Evolutionary conservation across 108 stramenopile genomes (phyloP).

Genomic region (Aureococcus anophagefferens): DNA sequence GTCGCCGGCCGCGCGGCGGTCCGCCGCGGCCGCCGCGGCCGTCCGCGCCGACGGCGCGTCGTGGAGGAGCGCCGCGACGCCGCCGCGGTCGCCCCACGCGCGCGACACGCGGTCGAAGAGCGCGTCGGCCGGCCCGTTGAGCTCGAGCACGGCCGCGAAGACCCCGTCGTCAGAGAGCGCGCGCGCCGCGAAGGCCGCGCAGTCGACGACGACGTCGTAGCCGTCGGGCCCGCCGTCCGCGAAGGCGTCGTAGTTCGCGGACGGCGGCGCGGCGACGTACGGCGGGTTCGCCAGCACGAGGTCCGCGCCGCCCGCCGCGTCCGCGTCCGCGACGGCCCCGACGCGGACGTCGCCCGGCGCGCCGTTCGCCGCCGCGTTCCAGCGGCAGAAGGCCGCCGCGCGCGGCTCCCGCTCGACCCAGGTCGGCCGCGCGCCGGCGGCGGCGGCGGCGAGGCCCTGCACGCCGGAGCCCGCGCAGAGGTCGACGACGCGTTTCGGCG

Average conservation of each 20-base stretch:
- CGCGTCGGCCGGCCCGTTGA: background rate
- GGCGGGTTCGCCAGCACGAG: background rate
- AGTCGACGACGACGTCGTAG: background rate
- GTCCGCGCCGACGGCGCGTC: background rate
- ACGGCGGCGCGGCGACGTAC: background rate
- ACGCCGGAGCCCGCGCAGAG: background rate
- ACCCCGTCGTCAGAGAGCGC: background rate
- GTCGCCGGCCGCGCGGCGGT: background rate
- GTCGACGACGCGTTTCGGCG: background rate
- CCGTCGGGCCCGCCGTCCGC: background rate
- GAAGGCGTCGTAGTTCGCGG: background rate
- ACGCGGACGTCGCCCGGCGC: background rate
- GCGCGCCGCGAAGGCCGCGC: background rate
- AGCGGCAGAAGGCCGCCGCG: background rate
- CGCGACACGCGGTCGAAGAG: background rate
- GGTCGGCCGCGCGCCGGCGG: background rate
- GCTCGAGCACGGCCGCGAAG: background rate
- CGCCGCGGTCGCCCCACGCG: background rate
- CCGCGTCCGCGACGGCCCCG: background rate
- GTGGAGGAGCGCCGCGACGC: background rate
- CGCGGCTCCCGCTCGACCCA: background rate
- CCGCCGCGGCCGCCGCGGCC: background rate
- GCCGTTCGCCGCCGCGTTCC: background rate
- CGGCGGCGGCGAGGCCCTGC: background rate
- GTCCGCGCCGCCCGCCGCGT: background rate